Conservation (phyloP, 257 asterid species). For the Buddleja alternifolia region DNA sequence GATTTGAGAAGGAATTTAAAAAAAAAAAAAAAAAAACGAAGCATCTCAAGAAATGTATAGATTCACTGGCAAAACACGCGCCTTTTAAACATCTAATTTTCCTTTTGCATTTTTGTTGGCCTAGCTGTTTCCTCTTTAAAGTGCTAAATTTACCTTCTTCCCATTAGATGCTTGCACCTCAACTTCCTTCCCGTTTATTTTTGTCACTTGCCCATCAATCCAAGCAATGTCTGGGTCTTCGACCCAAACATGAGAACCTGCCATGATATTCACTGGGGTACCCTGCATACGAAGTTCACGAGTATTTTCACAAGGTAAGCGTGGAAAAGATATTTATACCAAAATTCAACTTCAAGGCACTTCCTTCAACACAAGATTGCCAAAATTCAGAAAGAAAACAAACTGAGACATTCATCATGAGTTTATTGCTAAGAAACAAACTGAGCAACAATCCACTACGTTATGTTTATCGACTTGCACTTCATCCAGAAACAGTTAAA, state of each 20-base stretch:
- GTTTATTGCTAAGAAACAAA: constrained; percentile 16
- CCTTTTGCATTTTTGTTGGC: constrained; percentile 7
- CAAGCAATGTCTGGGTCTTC: constrained; percentile 82
- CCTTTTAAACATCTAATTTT: background rate
- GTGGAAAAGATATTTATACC: background rate
- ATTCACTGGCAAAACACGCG: background rate
- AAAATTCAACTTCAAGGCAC: constrained; percentile 21
- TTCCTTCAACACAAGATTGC: background rate
- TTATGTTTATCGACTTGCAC: background rate
- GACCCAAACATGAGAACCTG: constrained; percentile 92
- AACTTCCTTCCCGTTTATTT: constrained; percentile 73
- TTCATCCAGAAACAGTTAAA: constrained; percentile 11
- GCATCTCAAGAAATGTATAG: background rate
- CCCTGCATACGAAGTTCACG: constrained; percentile 63
- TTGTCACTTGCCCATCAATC: constrained; percentile 76
- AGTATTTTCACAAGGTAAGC: constrained; percentile 5
- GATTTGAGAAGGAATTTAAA: background rate
- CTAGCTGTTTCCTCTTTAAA: constrained; percentile 9
- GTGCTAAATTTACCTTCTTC: constrained; percentile 55
- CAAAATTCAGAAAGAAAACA: background rate
- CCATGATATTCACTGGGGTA: constrained; percentile 77
- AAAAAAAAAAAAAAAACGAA: background rate
- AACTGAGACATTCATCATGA: constrained; percentile 6
- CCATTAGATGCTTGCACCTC: constrained; percentile 68
- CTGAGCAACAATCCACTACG: background rate